phyloP scores from a whole-genome alignment of 495 filamentous ascomycete genomes.

The Elasticomyces elasticus region DNA sequence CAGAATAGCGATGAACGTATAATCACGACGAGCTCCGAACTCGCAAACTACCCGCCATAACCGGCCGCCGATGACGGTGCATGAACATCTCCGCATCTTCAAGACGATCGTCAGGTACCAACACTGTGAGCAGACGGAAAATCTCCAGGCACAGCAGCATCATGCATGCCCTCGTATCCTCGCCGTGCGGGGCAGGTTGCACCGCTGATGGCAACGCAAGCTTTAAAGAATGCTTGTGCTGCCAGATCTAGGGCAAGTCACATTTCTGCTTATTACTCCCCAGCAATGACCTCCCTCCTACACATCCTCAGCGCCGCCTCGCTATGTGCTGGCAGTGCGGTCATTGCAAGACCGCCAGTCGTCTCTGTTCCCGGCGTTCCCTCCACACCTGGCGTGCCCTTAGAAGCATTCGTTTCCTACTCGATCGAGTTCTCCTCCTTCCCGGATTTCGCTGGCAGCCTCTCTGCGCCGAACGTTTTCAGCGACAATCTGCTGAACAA shows the following conservation, averaged over 20 bases:
- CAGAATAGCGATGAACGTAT: too few species aligned
- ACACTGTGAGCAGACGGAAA: not conserved
- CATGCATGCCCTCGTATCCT: not conserved
- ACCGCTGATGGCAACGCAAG: too few species aligned
- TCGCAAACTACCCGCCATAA: too few species aligned
- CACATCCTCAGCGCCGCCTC: too few species aligned
- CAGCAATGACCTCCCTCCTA: too few species aligned
- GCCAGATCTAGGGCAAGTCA: too few species aligned
- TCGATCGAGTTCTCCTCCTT: conserved; percentile 54
- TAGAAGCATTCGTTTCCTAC: conserved; percentile 47
- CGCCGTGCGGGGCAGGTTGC: conserved; percentile 1
- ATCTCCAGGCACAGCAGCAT: not conserved
- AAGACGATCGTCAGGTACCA: not conserved
- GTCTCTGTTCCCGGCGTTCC: too few species aligned
- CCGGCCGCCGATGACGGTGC: not conserved
- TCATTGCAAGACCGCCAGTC: too few species aligned
- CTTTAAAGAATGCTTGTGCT: too few species aligned
- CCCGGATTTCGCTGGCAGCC: conserved; percentile 50
- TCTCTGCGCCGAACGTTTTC: conserved; percentile 44
- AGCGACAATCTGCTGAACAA: conserved; percentile 49
- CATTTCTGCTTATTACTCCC: too few species aligned
- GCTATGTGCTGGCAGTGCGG: too few species aligned
- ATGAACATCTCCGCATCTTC: not conserved
- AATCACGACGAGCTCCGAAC: too few species aligned
- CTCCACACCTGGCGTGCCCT: conserved; percentile 27